phyloP scores from a whole-genome alignment of 1,284 basidiomycete genomes.

The Takashimella tepidaria region DNA sequence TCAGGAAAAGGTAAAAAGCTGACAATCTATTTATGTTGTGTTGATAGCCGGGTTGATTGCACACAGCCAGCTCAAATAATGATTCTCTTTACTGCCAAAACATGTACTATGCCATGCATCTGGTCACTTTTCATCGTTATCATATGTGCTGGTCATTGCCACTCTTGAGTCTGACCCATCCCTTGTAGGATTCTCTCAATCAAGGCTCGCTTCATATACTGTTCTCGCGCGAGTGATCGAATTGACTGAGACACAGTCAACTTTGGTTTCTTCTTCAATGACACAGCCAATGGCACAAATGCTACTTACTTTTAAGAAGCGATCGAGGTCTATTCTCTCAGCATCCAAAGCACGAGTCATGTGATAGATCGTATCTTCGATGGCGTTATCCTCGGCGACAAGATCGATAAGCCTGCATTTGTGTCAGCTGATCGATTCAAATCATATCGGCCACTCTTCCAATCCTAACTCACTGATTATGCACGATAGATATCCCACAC shows the following conservation, averaged over 20 bases:
- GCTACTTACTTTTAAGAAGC: slow-evolving; percentile 68
- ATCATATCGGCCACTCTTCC: not conserved
- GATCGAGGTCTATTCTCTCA: slow-evolving; percentile 85
- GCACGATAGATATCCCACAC: slow-evolving; percentile 88
- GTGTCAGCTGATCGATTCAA: not conserved
- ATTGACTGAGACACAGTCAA: slow-evolving; percentile 57
- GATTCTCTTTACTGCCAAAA: no score
- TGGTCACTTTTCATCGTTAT: not conserved
- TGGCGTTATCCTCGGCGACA: slow-evolving; percentile 96
- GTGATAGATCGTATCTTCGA: slow-evolving; percentile 97
- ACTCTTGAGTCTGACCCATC: slow-evolving; percentile 54
- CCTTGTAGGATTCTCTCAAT: slow-evolving; percentile 76
- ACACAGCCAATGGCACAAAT: slow-evolving; percentile 7
- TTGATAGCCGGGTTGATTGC: slow-evolving; percentile 31
- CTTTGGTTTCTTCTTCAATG: slow-evolving; percentile 13
- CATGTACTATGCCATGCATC: not conserved
- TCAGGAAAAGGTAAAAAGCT: not conserved
- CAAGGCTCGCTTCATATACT: slow-evolving; percentile 68
- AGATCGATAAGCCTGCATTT: slow-evolving; percentile 75
- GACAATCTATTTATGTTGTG: not conserved
- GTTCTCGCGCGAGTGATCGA: slow-evolving; percentile 82
- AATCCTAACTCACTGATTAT: slow-evolving; percentile 80
- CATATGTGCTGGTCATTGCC: slow-evolving; percentile 2
- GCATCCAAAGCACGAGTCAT: slow-evolving; percentile 87
- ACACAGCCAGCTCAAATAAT: slow-evolving; percentile 27